A percentile compares a stretch with the other conserved stretches of the same genome.
phyloP scores from a whole-genome alignment of 2,329 filamentous ascomycete species.

The Gnomoniopsis smithogilvyi region DNA sequence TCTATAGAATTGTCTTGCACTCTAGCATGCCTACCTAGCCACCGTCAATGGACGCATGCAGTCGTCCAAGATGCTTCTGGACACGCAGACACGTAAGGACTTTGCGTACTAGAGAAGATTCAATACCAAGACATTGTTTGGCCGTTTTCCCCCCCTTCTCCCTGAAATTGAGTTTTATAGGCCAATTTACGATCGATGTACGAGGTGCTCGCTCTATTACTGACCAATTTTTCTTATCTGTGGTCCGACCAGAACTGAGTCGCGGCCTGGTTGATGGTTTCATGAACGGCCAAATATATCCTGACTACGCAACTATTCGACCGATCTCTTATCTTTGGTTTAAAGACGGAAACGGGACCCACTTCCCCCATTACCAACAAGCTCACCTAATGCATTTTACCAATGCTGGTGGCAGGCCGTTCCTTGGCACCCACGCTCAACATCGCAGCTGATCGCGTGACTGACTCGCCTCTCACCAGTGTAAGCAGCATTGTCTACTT shows the following conservation, averaged over 20 bases:
- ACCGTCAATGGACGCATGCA: too few species aligned
- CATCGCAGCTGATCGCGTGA: background rate
- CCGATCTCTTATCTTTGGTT: background rate
- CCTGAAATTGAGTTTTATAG: too few species aligned
- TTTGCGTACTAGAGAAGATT: too few species aligned
- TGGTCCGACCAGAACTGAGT: slow-evolving; percentile 3
- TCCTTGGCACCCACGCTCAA: too few species aligned
- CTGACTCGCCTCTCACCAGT: background rate
- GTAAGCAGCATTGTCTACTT: background rate
- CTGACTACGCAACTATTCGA: background rate
- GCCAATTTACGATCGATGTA: too few species aligned
- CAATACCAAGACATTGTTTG: too few species aligned
- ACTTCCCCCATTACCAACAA: background rate
- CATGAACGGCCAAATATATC: background rate
- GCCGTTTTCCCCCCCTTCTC: too few species aligned
- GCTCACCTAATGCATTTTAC: background rate
- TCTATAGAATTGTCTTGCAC: too few species aligned
- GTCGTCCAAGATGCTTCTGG: too few species aligned
- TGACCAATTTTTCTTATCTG: background rate
- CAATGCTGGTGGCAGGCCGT: background rate
- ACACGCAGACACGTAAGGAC: too few species aligned
- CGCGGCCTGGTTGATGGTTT: background rate
- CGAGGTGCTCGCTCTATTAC: too few species aligned
- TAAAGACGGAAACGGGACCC: background rate
- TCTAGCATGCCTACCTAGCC: too few species aligned